phyloP scores from a whole-genome alignment of 1,139 yeast genomes.

The Debaryomyces nepalensis region DNA sequence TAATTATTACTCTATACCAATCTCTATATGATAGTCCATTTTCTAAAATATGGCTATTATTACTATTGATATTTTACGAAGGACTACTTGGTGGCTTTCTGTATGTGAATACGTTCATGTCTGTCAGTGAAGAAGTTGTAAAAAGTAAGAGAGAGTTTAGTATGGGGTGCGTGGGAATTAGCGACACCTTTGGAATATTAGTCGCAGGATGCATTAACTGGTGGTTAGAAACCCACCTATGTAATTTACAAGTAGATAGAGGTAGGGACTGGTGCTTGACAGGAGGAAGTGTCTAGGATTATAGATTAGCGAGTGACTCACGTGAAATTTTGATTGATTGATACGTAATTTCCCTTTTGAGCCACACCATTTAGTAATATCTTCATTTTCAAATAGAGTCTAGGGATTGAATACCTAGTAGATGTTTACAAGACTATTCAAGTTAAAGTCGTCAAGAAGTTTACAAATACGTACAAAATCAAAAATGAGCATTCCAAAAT shows the following conservation, averaged over 20 bases:
- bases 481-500: constrained; percentile 12
- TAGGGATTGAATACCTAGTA: neutral
- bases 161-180: constrained; percentile 90
- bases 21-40: constrained; percentile 67
- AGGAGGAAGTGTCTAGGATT: constrained; percentile 16
- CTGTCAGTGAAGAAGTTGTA: constrained; percentile 68
- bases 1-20: constrained; percentile 62
- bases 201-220: constrained; percentile 77
- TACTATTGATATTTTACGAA: constrained; percentile 75
- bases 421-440: constrained; percentile 3
- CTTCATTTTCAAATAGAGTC: no score
- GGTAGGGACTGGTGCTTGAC: constrained; percentile 68
- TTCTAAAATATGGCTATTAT: constrained; percentile 56
- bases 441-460: neutral
- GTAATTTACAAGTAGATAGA: constrained; percentile 64
- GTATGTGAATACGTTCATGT: constrained; percentile 84
- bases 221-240: constrained; percentile 74
- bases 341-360: neutral
- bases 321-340: constrained; percentile 10
- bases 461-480: constrained; percentile 3
- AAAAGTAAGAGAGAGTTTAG: constrained; percentile 74
- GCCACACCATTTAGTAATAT: no score
- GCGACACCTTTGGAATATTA: constrained; percentile 88
- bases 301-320: neutral
- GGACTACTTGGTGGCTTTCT: constrained; percentile 89